phyloP scores from a whole-genome alignment of 1,284 basidiomycete genomes.

The Boletus sp. region DNA sequence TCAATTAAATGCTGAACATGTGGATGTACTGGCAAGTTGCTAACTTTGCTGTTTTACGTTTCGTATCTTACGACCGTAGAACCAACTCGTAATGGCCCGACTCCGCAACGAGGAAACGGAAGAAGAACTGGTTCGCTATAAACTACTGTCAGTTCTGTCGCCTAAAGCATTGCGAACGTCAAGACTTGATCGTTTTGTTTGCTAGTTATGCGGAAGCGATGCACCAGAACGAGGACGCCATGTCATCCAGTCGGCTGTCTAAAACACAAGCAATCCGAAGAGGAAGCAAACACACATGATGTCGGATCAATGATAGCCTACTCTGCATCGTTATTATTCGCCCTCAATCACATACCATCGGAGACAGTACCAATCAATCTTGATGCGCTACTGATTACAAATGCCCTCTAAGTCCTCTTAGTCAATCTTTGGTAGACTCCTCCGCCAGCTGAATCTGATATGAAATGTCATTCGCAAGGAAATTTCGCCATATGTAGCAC shows the following conservation, averaged over 20 bases:
- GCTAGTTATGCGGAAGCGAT: constrained; percentile 83
- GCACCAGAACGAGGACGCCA: constrained; percentile 78
- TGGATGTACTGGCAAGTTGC: constrained; percentile 59
- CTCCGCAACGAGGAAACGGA: constrained; percentile 88
- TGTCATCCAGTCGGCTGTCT: constrained; percentile 69
- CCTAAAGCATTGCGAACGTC: neutral
- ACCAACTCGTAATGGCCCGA: constrained; percentile 84
- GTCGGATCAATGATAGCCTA: neutral
- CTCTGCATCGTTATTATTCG: constrained; percentile 1
- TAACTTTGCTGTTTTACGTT: neutral
- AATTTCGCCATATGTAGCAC: constrained; percentile 13
- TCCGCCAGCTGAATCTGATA: constrained; percentile 32
- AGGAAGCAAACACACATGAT: constrained; percentile 35
- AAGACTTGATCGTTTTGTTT: neutral
- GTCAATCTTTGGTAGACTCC: constrained; percentile 16
- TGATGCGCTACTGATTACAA: constrained; percentile 3
- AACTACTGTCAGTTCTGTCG: constrained; percentile 64
- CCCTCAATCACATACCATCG: constrained; percentile 15
- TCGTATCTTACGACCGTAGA: constrained; percentile 42
- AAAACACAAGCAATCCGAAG: constrained; percentile 29
- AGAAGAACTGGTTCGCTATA: constrained; percentile 86
- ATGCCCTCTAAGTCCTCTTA: neutral
- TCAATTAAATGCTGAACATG: constrained; percentile 78
- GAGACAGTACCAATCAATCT: constrained; percentile 4
- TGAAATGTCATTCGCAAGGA: constrained; percentile 2